Evolutionary conservation across 2,329 filamentous ascomycete genomes (phyloP).

Genomic region (Arthrinium phaeospermum): DNA sequence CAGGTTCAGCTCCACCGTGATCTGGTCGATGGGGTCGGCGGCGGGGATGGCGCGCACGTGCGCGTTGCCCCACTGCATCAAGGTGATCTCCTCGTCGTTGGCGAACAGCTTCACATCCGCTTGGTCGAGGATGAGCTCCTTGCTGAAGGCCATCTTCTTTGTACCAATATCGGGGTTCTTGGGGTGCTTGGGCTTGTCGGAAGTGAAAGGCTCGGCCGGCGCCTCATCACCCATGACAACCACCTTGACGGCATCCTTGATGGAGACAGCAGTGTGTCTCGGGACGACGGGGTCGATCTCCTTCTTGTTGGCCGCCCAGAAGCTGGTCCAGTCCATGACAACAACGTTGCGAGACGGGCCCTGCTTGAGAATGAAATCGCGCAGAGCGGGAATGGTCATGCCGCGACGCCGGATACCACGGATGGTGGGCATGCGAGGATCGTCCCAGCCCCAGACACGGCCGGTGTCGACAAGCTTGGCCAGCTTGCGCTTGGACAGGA

Average conservation of each 20-base stretch:
- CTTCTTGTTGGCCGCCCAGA: constrained; percentile 80
- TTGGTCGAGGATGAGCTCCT: constrained; percentile 81
- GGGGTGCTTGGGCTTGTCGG: constrained; percentile 84
- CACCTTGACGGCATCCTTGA: constrained; percentile 74
- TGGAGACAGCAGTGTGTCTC: constrained; percentile 74
- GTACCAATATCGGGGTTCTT: constrained; percentile 86
- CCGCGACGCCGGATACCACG: constrained; percentile 79
- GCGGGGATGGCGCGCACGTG: constrained; percentile 72
- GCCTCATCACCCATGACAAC: constrained; percentile 72
- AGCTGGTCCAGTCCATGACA: constrained; percentile 80
- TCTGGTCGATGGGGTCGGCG: constrained; percentile 65
- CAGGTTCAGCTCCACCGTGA: constrained; percentile 87
- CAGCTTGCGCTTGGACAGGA: constrained; percentile 85
- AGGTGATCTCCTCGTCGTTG: constrained; percentile 86
- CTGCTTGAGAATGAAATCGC: constrained; percentile 85
- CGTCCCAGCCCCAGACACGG: constrained; percentile 83
- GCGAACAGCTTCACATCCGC: constrained; percentile 82
- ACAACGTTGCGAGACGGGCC: constrained; percentile 85
- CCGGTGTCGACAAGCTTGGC: constrained; percentile 81
- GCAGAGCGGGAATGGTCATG: constrained; percentile 78
- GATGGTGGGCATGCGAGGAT: constrained; percentile 85
- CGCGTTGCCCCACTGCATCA: constrained; percentile 97
- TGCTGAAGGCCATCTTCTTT: constrained; percentile 84
- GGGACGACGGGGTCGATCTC: constrained; percentile 79
- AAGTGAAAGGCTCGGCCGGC: constrained; percentile 64